A percentile compares a stretch with the other conserved stretches of the same genome.
Conservation (phyloP, 2,329 filamentous ascomycete species). For the Colletotrichum spinosum region DNA sequence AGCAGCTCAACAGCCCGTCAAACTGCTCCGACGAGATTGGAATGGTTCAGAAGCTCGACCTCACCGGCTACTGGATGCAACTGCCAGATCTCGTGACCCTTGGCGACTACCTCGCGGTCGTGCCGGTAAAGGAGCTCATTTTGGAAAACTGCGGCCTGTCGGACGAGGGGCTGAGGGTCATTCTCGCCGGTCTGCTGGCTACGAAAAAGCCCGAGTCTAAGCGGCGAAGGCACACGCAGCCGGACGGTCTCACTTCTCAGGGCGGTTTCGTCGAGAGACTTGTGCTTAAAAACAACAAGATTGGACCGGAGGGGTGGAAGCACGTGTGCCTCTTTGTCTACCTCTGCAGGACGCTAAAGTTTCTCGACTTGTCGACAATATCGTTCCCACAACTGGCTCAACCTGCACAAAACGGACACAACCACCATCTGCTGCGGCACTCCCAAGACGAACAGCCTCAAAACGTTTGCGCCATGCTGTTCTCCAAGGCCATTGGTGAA, state of each 20-base stretch:
- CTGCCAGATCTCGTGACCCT: constrained; percentile 87
- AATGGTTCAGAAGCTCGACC: constrained; percentile 83
- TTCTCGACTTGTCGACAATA: constrained; percentile 87
- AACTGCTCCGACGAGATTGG: constrained; percentile 75
- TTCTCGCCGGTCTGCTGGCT: constrained; percentile 87
- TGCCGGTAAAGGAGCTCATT: constrained; percentile 87
- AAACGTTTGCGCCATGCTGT: constrained; percentile 59
- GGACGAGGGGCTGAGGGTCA: constrained; percentile 87
- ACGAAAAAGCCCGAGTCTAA: constrained; percentile 75
- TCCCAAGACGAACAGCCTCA: constrained; percentile 41
- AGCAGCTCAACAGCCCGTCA: constrained; percentile 82
- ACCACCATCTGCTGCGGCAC: constrained; percentile 46
- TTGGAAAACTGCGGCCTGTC: constrained; percentile 88
- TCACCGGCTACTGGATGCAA: constrained; percentile 87
- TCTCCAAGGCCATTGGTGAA: constrained; percentile 81
- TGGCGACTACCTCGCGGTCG: constrained; percentile 93
- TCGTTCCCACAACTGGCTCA: constrained; percentile 69
- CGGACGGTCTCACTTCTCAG: constrained; percentile 57
- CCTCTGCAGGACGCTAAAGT: constrained; percentile 87
- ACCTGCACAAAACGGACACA: constrained; percentile 40
- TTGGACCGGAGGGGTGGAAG: constrained; percentile 90
- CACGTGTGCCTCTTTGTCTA: constrained; percentile 91
- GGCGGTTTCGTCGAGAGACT: constrained; percentile 87
- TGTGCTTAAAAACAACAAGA: constrained; percentile 91
- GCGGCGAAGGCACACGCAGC: constrained; percentile 56